Evolutionary conservation across 345 rosid genomes (phyloP), one percentile per base, ranked within the genome.

Genomic region (Gossypium herbaceum): DNA sequence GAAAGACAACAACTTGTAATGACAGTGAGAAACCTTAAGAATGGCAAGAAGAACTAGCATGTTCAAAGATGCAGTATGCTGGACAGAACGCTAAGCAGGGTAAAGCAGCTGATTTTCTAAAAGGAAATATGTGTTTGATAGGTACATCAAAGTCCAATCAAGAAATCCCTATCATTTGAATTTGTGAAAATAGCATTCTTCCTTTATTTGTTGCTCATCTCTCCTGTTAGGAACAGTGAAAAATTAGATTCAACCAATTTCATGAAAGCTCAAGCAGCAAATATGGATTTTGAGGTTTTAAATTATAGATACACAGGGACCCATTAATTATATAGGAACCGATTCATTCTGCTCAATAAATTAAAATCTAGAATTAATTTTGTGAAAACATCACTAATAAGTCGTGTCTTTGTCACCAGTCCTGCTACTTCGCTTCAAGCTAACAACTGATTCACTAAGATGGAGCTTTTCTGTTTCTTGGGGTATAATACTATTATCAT

Each of bases 1-100:
- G 97, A 93, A 84, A 87, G 99, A 80, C 97, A 93, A 68, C 84
- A 85, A 82, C 97, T 96, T 76, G 92, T 90, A 60, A 93, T 96
- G 97, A 87, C 90, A 3, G 83, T 90, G 68, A 78, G 93, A 60
- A 92, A 90, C 82, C 90, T 88, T 62, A 89, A 90, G 84, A 96
- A 87, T 73, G 85, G 89, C 68, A 91, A 85, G 86, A 90, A 85
- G 81, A 81, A 79, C 54, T 88, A 87, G 82, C 76, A 62, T 81
- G 56, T 52, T 45, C 73, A 44, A 68, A 60, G 64, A 68, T 16
- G 60, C 69, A 51, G 48, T 7, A 39, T 58, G 50, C 19, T 70
- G 22, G 72, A 39, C 63, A 57, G 50, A 22, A 73, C 9, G 15
- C 41, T 58, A 45, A 47, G 34, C 54, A 73, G 52, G 60, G 62